Evolutionary conservation across 192 early-diverging fungal genomes (phyloP).

Genomic region (Rhizoclosmatium sp.): DNA sequence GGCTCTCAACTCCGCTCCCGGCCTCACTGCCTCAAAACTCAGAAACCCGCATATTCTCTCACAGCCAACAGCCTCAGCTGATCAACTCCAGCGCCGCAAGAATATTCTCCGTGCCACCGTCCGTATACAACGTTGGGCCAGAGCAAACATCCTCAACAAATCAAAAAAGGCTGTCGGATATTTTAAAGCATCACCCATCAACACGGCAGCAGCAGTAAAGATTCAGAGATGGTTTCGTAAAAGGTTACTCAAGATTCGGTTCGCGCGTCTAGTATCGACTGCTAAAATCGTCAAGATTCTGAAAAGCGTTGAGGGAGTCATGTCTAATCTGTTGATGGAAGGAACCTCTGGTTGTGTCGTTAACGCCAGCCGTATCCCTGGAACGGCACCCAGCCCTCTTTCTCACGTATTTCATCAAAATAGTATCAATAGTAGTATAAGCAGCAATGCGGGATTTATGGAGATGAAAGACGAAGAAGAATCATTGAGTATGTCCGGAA

Average conservation of each 20-base stretch:
- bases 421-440: too few relatives aligned
- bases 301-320: background rate
- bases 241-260: background rate
- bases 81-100: background rate
- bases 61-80: background rate
- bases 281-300: background rate
- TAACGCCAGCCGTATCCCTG: too few relatives aligned
- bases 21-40: background rate
- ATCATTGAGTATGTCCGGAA: background rate
- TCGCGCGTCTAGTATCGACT: slow-evolving; percentile 1
- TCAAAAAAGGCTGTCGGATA: background rate
- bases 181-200: background rate
- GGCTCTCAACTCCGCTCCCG: background rate
- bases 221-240: slow-evolving; percentile 3
- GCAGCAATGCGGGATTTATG: too few relatives aligned
- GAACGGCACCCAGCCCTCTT: too few relatives aligned
- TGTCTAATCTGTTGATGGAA: background rate
- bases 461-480: too few relatives aligned
- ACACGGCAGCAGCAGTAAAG: background rate
- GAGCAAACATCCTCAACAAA: background rate
- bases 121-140: background rate
- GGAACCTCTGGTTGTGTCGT: too few relatives aligned
- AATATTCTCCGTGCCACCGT: background rate
- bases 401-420: too few relatives aligned
- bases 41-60: background rate